phyloP scores from a whole-genome alignment of 108 stramenopile species.

The Hondaea fermentalgiana region DNA sequence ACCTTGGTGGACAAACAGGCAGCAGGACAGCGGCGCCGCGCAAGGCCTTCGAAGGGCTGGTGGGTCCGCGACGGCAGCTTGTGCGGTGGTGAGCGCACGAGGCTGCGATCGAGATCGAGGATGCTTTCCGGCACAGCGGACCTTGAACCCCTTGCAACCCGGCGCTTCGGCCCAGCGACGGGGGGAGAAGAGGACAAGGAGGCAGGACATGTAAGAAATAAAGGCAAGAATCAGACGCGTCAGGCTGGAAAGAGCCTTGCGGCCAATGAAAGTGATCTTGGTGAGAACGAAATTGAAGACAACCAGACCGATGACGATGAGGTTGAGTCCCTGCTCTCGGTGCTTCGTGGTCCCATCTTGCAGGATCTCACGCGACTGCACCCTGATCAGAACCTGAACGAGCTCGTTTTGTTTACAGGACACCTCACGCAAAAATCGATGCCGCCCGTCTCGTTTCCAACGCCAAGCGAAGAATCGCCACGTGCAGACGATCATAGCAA shows the following conservation, averaged over 20 bases:
- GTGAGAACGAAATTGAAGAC: too few relatives aligned
- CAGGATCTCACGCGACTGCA: constrained; percentile 25
- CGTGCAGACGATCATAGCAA: background rate
- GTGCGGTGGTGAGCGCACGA: background rate
- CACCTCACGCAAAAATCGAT: background rate
- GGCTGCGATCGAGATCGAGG: background rate
- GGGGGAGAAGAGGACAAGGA: too few relatives aligned
- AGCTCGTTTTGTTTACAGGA: background rate
- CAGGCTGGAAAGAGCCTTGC: too few relatives aligned
- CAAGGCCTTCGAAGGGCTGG: background rate
- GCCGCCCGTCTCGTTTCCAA: background rate
- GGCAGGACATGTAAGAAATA: too few relatives aligned
- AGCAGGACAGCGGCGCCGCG: too few relatives aligned
- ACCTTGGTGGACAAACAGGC: too few relatives aligned
- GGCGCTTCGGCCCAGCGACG: too few relatives aligned
- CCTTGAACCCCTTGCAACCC: background rate
- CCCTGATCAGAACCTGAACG: constrained; percentile 8
- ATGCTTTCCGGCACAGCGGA: background rate
- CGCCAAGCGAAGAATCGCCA: background rate
- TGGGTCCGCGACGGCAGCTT: background rate
- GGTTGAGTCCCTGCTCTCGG: background rate
- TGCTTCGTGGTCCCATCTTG: background rate
- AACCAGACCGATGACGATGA: too few relatives aligned
- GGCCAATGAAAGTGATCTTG: too few relatives aligned
- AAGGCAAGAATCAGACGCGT: too few relatives aligned